These are phyloP conservation scores for Neltuma alba DNA, from an alignment of 306 rosid genomes.

Conservation along the genomic window DNA sequence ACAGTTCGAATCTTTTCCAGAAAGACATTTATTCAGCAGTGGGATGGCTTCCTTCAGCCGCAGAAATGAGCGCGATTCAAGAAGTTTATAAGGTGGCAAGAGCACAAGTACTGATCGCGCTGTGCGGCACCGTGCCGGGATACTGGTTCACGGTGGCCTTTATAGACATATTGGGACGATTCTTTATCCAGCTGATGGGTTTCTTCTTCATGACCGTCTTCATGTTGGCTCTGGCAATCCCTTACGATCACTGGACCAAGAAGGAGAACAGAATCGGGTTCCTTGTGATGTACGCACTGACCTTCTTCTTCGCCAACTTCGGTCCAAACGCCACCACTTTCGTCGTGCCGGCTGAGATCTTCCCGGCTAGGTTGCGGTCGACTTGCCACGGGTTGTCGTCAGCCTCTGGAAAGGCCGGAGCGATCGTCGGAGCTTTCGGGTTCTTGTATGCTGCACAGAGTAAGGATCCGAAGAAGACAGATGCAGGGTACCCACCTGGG, in stretches of 20 bases:
- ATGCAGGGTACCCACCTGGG: slow-evolving; percentile 50
- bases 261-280: slow-evolving; percentile 37
- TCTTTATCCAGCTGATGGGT: slow-evolving; percentile 47
- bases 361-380: slow-evolving; percentile 45
- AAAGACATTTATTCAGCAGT: slow-evolving; percentile 52
- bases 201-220: slow-evolving; percentile 52
- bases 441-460: slow-evolving; percentile 53
- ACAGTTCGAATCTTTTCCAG: slow-evolving; percentile 51
- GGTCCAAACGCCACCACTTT: slow-evolving; percentile 56
- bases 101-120: slow-evolving; percentile 52
- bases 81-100: slow-evolving; percentile 51
- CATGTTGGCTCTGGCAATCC: slow-evolving; percentile 39
- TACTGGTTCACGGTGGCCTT: slow-evolving; percentile 54
- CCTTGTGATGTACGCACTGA: slow-evolving; percentile 43
- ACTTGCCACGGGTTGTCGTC: slow-evolving; percentile 53
- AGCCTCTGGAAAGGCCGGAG: slow-evolving; percentile 47
- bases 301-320: slow-evolving; percentile 60
- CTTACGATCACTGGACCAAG: slow-evolving; percentile 42
- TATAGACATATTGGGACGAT: slow-evolving; percentile 48
- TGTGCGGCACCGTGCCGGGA: slow-evolving; percentile 53
- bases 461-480: slow-evolving; percentile 42
- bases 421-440: slow-evolving; percentile 51
- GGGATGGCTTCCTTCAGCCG: slow-evolving; percentile 49
- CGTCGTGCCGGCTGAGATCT: slow-evolving; percentile 31
- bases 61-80: slow-evolving; percentile 45